Evolutionary conservation across 1,139 yeast genomes (phyloP), one percentile per base, ranked within the genome.

Genomic region (Candida sp.): DNA sequence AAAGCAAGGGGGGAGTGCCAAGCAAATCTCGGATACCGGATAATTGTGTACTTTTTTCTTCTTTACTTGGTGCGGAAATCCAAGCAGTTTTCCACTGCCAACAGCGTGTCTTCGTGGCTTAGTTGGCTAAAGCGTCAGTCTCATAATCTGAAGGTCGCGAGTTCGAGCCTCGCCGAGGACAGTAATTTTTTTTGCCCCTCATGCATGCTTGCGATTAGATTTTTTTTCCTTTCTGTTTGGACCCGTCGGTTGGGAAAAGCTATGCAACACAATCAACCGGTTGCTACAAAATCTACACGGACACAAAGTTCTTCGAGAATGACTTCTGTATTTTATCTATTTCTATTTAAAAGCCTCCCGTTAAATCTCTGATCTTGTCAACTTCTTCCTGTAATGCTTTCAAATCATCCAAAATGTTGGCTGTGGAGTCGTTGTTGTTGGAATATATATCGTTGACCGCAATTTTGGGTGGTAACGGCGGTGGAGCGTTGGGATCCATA

Each of bases 321-420:
- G 42, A 26, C 42, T 38, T 26, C 4, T 38, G 31, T 38, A 38
- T 38, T 28, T 11, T 31, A 32, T 38, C 32, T 31, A 38, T 42
- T 42, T 48, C 49, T 41, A 43, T 46, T 53, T 64, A 77, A 57
- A 76, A 77, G 5, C 81, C 82, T n/a, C 81, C 81, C 6, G 81
- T 76, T 78, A 78, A 71, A 52, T 68, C 70, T 58, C 80, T 63
- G 39, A 79, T 78, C 53, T 76, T 75, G 60, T 86, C 87, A 22
- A 86, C 88, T 61, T 86, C 90, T 40, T 78, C 85, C 58, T 85
- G 88, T 48, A 86, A 68, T 22, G 85, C 85, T 61, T 81, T 81
- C 53, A 85, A 71, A 62, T 85, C 86, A 50, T 85, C 85, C 56
- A 85, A 65, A 26, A 85, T 82, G 54, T 83, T 79, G 4, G 78